Percentiles rank a stretch among this genome's conserved stretches.
These are phyloP conservation scores for Diaporthe sp. DNA, from an alignment of 2,329 filamentous ascomycete genomes.

Conservation along the genomic window DNA sequence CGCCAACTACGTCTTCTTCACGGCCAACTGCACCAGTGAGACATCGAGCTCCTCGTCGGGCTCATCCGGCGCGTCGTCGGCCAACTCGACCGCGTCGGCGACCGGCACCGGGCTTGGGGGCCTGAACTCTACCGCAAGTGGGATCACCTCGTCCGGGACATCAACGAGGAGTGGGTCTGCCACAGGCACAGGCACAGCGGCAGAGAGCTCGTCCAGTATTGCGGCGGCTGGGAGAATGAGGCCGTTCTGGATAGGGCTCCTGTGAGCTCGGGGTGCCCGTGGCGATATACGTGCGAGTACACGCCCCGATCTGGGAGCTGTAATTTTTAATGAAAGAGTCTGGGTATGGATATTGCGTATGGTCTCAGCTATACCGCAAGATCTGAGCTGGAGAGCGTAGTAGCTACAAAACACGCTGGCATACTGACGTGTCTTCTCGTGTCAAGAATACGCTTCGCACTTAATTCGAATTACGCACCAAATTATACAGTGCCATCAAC, in stretches of 20 bases:
- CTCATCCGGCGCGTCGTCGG: neutral
- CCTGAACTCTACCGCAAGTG: conserved; percentile 10
- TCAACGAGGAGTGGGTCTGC: conserved; percentile 19
- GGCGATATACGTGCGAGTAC: no score
- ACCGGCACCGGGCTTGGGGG: conserved; percentile 9
- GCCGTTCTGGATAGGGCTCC: conserved; percentile 33
- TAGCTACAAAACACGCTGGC: neutral
- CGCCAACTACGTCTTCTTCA: conserved; percentile 39
- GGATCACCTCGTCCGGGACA: neutral
- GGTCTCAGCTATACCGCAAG: neutral
- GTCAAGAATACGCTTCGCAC: neutral
- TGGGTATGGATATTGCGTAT: no score
- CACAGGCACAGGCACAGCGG: conserved; percentile 25
- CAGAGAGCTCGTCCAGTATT: conserved; percentile 20
- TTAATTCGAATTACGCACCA: neutral
- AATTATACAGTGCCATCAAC: neutral
- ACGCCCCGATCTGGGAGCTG: no score
- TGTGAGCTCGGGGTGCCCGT: neutral
- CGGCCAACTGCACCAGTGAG: conserved; percentile 30
- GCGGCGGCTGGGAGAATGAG: conserved; percentile 32
- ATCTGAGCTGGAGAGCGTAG: neutral
- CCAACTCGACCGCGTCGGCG: conserved; percentile 23
- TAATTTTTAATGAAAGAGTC: neutral
- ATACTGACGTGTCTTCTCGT: neutral
- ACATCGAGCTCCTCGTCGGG: neutral